Evolutionary conservation across 2,329 filamentous ascomycete species (phyloP).

Genomic region (Trichoderma oligosporum): DNA sequence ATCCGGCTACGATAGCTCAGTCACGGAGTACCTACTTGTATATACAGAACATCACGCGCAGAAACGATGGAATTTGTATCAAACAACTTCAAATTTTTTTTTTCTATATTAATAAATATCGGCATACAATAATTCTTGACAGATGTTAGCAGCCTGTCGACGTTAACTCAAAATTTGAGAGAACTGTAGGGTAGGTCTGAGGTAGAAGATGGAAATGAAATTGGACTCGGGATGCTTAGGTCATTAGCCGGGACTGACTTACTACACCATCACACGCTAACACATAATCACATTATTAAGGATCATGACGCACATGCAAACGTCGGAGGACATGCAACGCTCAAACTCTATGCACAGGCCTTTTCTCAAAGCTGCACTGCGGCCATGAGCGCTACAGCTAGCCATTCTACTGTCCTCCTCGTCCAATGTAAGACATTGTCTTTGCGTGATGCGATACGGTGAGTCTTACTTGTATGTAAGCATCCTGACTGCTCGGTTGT

Average conservation of each 20-base stretch:
- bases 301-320: not conserved
- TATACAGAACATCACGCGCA: not conserved
- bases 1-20: not conserved
- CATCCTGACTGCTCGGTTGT: not conserved
- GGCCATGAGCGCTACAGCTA: not conserved
- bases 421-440: not conserved
- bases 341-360: not conserved
- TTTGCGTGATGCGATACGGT: not conserved
- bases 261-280: not conserved
- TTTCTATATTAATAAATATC: too few species aligned
- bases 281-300: conserved; percentile 4
- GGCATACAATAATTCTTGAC: too few species aligned
- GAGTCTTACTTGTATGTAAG: not conserved
- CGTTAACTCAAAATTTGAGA: too few species aligned
- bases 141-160: too few species aligned
- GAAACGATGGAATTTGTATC: too few species aligned
- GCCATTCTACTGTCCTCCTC: not conserved
- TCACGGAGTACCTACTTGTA: not conserved
- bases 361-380: not conserved
- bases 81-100: too few species aligned
- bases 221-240: too few species aligned
- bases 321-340: not conserved
- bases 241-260: not conserved
- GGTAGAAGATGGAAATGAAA: too few species aligned
- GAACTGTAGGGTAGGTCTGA: too few species aligned